Evolutionary conservation across 768 basidiomycete genomes (phyloP).

Genomic region (Cystofilobasidium bisporidii): DNA sequence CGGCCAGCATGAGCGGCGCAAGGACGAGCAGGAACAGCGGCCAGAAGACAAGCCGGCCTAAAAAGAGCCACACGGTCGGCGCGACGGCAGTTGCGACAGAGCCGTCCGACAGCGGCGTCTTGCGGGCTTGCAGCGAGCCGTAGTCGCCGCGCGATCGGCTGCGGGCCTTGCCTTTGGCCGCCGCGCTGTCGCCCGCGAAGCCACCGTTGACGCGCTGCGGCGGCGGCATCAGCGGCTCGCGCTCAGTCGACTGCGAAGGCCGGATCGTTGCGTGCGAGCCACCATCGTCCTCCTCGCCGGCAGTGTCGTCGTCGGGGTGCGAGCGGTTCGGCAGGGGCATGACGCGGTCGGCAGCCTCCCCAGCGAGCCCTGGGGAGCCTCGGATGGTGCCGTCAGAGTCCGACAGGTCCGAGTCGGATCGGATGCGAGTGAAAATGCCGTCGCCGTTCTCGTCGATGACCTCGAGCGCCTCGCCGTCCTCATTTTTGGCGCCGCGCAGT

Average conservation of each 20-base stretch:
- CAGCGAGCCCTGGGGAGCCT: neutral
- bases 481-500: conserved; percentile 34
- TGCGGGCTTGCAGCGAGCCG: conserved; percentile 1
- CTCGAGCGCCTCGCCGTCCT: conserved; percentile 38
- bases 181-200: neutral
- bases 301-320: conserved; percentile 23
- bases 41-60: conserved; percentile 78
- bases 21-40: conserved; percentile 62
- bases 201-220: conserved; percentile 24
- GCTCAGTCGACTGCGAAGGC: conserved; percentile 1
- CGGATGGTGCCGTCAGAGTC: conserved; percentile 19
- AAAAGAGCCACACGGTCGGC: conserved; percentile 32
- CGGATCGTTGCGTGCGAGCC: conserved; percentile 32
- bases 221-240: conserved; percentile 12
- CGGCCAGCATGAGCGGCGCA: conserved; percentile 76
- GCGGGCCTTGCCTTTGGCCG: conserved; percentile 27
- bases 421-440: conserved; percentile 28
- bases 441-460: conserved; percentile 38
- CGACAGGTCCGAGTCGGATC: conserved; percentile 12
- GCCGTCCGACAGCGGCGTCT: conserved; percentile 31
- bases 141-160: conserved; percentile 2
- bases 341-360: conserved; percentile 14
- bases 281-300: conserved; percentile 41
- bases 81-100: conserved; percentile 13
- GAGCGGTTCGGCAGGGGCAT: conserved; percentile 10